These are phyloP conservation scores for Teratosphaeria zuluensis DNA, from an alignment of 2,329 filamentous ascomycete genomes.

Conservation along the genomic window DNA sequence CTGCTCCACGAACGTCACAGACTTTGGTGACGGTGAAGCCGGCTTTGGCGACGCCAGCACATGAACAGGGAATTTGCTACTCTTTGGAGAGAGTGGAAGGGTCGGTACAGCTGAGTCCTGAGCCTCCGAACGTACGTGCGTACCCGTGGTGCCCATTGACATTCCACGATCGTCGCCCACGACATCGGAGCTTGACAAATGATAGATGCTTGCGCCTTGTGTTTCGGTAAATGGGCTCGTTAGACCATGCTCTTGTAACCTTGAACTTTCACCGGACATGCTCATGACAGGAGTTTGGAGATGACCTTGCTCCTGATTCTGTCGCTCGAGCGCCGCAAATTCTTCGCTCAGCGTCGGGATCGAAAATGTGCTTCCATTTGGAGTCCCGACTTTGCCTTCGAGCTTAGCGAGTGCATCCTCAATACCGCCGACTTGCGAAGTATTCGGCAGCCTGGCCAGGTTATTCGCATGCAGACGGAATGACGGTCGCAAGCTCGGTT, in stretches of 20 bases:
- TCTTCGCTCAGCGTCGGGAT: background rate
- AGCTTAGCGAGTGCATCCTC: conserved; percentile 89
- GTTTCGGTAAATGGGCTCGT: conserved; percentile 21
- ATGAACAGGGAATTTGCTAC: background rate
- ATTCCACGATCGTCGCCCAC: background rate
- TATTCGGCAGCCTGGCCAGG: conserved; percentile 79
- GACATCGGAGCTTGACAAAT: conserved; percentile 14
- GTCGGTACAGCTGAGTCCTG: conserved; percentile 3
- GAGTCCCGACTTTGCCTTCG: conserved; percentile 53
- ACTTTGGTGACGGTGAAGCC: background rate
- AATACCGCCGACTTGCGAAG: conserved; percentile 65
- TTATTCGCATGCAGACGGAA: conserved; percentile 85
- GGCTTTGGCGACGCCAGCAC: background rate
- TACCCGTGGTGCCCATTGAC: conserved; percentile 2
- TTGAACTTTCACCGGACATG: background rate
- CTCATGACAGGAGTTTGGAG: background rate
- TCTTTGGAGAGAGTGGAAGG: background rate
- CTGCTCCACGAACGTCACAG: conserved; percentile 1
- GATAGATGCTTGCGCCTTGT: conserved; percentile 26
- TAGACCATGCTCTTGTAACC: background rate
- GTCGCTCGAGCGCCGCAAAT: background rate
- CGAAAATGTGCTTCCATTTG: conserved; percentile 6
- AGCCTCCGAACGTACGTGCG: background rate
- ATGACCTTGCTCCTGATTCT: background rate
- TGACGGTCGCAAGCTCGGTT: conserved; percentile 51